Evolutionary conservation across 1,284 basidiomycete genomes (phyloP).

Genomic region (Cerioporus squamosus): DNA sequence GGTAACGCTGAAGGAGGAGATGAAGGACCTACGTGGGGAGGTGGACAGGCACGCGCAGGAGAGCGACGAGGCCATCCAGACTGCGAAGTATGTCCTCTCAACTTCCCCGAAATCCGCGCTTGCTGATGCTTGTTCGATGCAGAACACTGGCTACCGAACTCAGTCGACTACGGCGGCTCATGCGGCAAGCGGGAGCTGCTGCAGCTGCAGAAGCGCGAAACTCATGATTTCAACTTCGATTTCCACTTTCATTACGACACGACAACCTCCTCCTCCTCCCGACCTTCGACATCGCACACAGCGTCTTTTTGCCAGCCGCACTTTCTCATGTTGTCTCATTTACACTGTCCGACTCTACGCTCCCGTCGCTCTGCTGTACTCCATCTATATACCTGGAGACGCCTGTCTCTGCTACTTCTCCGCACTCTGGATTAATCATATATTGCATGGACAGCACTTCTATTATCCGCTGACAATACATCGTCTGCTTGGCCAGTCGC

Average conservation of each 20-base stretch:
- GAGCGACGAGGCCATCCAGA: constrained; percentile 58
- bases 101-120: neutral
- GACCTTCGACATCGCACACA: neutral
- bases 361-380: neutral
- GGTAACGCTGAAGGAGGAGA: constrained; percentile 50
- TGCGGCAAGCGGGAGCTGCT: constrained; percentile 45
- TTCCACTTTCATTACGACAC: neutral
- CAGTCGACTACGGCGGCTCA: constrained; percentile 67
- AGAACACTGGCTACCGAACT: constrained; percentile 66
- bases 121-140: constrained; percentile 1
- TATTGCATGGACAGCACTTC: constrained; percentile 6
- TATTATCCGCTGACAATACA: neutral
- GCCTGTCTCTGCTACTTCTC: neutral
- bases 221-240: constrained; percentile 2
- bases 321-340: neutral
- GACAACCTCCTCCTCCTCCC: neutral
- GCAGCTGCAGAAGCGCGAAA: constrained; percentile 20
- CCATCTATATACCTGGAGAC: neutral
- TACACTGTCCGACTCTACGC: neutral
- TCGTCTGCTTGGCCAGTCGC: no score
- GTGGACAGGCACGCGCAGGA: constrained; percentile 58
- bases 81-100: constrained; percentile 56
- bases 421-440: constrained; percentile 9
- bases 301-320: neutral
- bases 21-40: constrained; percentile 49